A percentile compares a stretch with the other conserved stretches of the same genome.
Conservation (phyloP, 768 basidiomycete genomes). For the Naganishia antarctica region DNA sequence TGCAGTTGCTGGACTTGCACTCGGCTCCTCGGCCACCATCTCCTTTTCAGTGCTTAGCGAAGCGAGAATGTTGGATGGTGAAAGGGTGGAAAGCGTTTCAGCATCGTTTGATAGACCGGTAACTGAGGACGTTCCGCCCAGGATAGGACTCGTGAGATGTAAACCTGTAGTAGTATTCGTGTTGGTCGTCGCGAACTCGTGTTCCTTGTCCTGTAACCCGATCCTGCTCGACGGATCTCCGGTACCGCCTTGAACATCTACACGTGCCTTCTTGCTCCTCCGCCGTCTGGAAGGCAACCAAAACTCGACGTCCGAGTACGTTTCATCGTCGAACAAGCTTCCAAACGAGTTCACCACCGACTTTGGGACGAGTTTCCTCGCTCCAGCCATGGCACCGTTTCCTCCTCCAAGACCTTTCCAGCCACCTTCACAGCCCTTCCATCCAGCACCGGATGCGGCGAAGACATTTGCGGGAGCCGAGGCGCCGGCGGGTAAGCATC, state of each 20-base stretch:
- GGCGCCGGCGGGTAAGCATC: conserved; percentile 49
- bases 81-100: not conserved
- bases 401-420: conserved; percentile 45
- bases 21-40: not conserved
- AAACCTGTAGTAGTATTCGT: conserved; percentile 1
- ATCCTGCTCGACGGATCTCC: not conserved
- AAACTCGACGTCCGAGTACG: conserved; percentile 80
- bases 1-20: too few species aligned
- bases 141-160: not conserved
- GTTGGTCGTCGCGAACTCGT: not conserved
- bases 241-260: not conserved
- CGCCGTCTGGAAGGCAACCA: conserved; percentile 57
- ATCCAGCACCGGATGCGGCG: conserved; percentile 27
- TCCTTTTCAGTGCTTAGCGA: not conserved
- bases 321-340: conserved; percentile 68
- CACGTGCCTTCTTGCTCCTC: not conserved
- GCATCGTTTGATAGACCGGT: not conserved
- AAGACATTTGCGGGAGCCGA: not conserved
- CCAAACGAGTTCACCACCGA: conserved; percentile 68
- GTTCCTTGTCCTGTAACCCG: not conserved
- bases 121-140: too few species aligned
- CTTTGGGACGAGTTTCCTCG: conserved; percentile 57
- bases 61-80: not conserved
- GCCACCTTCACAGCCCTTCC: conserved; percentile 39
- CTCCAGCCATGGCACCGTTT: conserved; percentile 35